A percentile compares a stretch with the other conserved stretches of the same genome.
Conservation (phyloP, 345 rosid species). For the Pseudoturritis turrita region DNA sequence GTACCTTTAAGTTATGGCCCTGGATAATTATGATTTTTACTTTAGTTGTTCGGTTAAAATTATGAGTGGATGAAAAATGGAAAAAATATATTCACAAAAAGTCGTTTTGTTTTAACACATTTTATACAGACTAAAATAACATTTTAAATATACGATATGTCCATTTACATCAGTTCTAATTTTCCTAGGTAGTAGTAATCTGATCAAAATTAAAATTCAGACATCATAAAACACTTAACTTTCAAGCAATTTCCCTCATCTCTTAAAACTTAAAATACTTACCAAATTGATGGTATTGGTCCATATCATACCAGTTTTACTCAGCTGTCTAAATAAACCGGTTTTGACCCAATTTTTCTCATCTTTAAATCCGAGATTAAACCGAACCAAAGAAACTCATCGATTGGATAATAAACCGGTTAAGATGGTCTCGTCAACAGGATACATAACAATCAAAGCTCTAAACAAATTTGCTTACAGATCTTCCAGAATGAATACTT, state of each 20-base stretch:
- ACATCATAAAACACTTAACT: neutral
- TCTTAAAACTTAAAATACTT: neutral
- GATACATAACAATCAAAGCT: conserved; percentile 4
- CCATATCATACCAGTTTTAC: neutral
- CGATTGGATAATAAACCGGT: neutral
- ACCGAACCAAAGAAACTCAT: neutral
- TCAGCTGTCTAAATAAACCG: neutral
- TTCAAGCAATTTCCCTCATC: neutral
- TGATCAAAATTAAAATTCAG: too few relatives aligned
- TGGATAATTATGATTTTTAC: too few relatives aligned
- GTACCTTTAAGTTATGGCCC: too few relatives aligned
- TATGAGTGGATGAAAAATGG: too few relatives aligned
- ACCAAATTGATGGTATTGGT: neutral
- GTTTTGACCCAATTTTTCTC: neutral
- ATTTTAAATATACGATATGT: too few relatives aligned
- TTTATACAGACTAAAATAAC: too few relatives aligned
- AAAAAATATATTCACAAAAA: too few relatives aligned
- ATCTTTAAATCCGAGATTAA: neutral
- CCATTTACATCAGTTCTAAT: too few relatives aligned
- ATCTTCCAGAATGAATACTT: conserved; percentile 5
- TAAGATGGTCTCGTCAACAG: neutral
- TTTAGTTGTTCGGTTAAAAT: too few relatives aligned
- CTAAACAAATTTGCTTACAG: conserved; percentile 14
- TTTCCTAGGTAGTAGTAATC: too few relatives aligned
- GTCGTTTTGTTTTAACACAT: too few relatives aligned